A percentile compares a stretch with the other conserved stretches of the same genome.
Evolutionary conservation across 225 moss, liverwort and hornwort species (phyloP).

Genomic region (Pseudoscleropodium purum): DNA sequence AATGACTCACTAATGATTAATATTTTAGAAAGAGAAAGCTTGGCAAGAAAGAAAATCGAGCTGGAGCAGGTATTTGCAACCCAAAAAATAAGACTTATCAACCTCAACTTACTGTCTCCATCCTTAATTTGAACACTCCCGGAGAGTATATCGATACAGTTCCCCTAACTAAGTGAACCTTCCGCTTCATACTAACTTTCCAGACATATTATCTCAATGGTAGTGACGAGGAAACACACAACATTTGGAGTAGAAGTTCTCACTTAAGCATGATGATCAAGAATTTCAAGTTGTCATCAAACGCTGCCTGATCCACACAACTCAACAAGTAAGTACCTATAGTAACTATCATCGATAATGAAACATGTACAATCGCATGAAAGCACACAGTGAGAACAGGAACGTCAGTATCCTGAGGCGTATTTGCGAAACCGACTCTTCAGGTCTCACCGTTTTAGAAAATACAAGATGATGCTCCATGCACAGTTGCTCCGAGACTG

Average conservation of each 20-base stretch:
- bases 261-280: conserved; percentile 85
- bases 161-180: background rate
- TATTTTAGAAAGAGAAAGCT: background rate
- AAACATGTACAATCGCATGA: background rate
- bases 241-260: background rate
- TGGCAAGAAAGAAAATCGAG: background rate
- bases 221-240: background rate
- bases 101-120: background rate
- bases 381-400: background rate
- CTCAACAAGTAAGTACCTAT: background rate
- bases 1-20: background rate
- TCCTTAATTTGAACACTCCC: background rate
- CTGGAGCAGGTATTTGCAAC: background rate
- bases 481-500: conserved; percentile 93
- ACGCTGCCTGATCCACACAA: conserved; percentile 61
- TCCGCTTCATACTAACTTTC: background rate
- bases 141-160: background rate
- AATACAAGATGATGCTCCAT: conserved; percentile 80
- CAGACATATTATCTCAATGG: background rate
- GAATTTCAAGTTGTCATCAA: conserved; percentile 82
- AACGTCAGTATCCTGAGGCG: background rate
- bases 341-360: background rate
- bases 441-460: conserved; percentile 63
- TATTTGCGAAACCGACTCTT: background rate
- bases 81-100: background rate